Evolutionary conservation across 306 rosid genomes (phyloP).

Genomic region (Medicago ruthenica): DNA sequence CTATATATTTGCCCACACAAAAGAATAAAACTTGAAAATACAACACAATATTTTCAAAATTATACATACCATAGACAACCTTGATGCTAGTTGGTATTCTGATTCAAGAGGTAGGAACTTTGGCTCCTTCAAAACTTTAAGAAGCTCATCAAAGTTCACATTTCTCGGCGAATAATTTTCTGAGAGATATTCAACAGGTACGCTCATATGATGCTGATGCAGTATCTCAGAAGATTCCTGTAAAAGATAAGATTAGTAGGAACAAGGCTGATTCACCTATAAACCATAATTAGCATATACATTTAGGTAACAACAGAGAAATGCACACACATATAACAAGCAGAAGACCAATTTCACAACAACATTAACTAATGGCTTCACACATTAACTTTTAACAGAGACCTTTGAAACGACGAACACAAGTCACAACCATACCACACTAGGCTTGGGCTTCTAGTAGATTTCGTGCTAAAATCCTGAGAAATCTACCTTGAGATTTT

Average conservation of each 20-base stretch:
- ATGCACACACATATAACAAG: conserved; percentile 33
- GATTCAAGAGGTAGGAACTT: conserved; percentile 68
- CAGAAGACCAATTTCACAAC: conserved; percentile 38
- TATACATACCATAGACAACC: conserved; percentile 68
- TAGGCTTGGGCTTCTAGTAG: conserved; percentile 22
- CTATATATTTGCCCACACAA: conserved; percentile 22
- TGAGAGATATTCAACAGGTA: conserved; percentile 52
- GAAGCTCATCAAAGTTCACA: conserved; percentile 53
- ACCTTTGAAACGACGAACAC: conserved; percentile 8
- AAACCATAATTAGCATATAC: conserved; percentile 4
- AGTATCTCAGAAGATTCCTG: conserved; percentile 62
- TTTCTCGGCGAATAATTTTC: conserved; percentile 57
- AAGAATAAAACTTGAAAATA: conserved; percentile 34
- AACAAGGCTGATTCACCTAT: neutral
- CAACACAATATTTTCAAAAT: conserved; percentile 34
- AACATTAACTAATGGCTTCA: conserved; percentile 23
- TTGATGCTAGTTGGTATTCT: conserved; percentile 67
- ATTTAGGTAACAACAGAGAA: conserved; percentile 30
- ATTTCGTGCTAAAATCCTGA: conserved; percentile 31
- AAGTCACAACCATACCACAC: conserved; percentile 37
- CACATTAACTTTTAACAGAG: conserved; percentile 8
- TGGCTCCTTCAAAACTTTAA: conserved; percentile 65
- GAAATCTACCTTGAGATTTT: conserved; percentile 20
- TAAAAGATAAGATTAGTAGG: conserved; percentile 30
- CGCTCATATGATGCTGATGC: conserved; percentile 45